Percentiles rank a stretch among this genome's conserved stretches.
Evolutionary conservation across 164 flowering plant species (phyloP).

Genomic region (Nymphaea thermarum): DNA sequence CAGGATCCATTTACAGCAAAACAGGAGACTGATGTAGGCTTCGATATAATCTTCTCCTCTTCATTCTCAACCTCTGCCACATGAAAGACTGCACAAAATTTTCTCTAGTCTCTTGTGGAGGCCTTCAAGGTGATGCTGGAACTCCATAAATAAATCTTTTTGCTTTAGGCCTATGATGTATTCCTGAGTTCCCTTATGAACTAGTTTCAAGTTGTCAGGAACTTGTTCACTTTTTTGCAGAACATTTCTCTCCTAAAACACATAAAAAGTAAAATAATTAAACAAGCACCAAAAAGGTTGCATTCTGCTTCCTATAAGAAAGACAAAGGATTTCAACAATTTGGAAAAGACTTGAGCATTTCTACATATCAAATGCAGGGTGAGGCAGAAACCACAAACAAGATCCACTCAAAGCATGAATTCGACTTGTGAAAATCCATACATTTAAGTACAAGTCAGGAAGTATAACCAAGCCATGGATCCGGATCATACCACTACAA

Average conservation of each 20-base stretch:
- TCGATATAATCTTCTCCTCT: no score
- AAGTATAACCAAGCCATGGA: no score
- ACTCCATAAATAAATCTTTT: not conserved
- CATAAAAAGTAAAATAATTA: not conserved
- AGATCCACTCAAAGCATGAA: not conserved
- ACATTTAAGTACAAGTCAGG: no score
- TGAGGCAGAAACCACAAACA: not conserved
- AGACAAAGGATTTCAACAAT: not conserved
- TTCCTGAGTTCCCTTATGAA: not conserved
- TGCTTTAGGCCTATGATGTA: not conserved
- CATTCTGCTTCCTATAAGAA: not conserved
- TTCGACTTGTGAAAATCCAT: no score
- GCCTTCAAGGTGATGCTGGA: not conserved
- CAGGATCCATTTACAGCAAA: no score
- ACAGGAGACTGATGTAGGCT: no score
- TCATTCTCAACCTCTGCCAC: no score
- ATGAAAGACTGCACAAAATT: no score
- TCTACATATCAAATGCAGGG: not conserved
- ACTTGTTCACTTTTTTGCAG: not conserved
- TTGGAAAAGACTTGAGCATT: not conserved
- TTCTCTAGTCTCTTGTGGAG: not conserved
- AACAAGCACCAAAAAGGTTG: not conserved
- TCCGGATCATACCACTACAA: no score
- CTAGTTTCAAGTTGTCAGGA: not conserved
- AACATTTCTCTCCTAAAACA: not conserved